Evolutionary conservation across 2,329 filamentous ascomycete species (phyloP).

Genomic region (Lasiodiplodia sp.): DNA sequence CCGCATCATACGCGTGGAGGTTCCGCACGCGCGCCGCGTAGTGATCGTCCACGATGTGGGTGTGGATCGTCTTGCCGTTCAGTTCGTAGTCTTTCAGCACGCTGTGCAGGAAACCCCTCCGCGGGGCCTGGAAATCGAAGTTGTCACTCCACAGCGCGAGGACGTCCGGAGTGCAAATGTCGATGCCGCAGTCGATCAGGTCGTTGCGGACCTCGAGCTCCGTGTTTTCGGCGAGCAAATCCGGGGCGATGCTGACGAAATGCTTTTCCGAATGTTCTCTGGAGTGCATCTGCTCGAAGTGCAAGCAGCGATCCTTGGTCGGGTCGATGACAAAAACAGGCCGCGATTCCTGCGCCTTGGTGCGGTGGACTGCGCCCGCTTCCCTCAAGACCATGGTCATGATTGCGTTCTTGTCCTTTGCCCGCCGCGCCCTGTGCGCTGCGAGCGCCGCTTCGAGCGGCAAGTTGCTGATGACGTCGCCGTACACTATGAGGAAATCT

Average conservation of each 20-base stretch:
- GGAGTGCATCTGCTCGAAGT: conserved; percentile 90
- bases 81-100: conserved; percentile 96
- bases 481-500: conserved; percentile 92
- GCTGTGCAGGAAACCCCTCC: conserved; percentile 87
- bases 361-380: conserved; percentile 76
- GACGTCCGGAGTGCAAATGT: conserved; percentile 97
- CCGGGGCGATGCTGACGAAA: conserved; percentile 76
- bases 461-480: conserved; percentile 90
- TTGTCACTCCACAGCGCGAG: conserved; percentile 96
- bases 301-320: conserved; percentile 79
- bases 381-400: conserved; percentile 95
- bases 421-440: conserved; percentile 79
- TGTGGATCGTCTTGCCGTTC: conserved; percentile 96
- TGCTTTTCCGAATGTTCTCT: conserved; percentile 63
- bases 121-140: conserved; percentile 92
- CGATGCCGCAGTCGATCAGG: conserved; percentile 91
- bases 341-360: conserved; percentile 76
- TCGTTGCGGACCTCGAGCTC: conserved; percentile 87
- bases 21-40: conserved; percentile 89
- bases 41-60: conserved; percentile 80
- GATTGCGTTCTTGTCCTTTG: conserved; percentile 89
- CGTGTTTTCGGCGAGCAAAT: conserved; percentile 74
- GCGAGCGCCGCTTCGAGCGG: conserved; percentile 80
- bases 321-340: conserved; percentile 89
- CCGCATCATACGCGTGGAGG: conserved; percentile 86